Conservation (phyloP, 352 stramenopile genomes). For the Phytophthora rubi region DNA sequence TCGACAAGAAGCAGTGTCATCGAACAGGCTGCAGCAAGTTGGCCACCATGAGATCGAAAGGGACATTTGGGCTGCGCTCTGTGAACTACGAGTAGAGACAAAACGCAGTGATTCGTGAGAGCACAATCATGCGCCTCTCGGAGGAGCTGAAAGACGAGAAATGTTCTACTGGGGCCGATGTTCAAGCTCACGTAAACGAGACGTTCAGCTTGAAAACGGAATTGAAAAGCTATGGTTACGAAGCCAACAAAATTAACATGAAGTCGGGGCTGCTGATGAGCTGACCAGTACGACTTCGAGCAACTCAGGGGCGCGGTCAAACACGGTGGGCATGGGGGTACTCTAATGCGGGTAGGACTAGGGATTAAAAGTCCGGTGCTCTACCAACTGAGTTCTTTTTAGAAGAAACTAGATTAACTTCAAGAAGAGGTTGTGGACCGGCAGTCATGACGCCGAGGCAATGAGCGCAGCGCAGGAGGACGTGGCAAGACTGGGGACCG, state of each 20-base stretch:
- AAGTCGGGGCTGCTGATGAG: constrained; percentile 1
- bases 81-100: constrained; percentile 5
- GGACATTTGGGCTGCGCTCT: constrained; percentile 3
- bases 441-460: neutral
- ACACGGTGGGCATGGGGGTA: neutral
- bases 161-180: neutral
- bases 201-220: constrained; percentile 2
- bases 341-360: neutral
- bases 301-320: neutral
- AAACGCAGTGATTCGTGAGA: neutral
- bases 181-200: neutral
- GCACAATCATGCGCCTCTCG: neutral
- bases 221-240: neutral
- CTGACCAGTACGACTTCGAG: constrained; percentile 3
- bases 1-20: constrained; percentile 9
- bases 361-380: too few relatives aligned
- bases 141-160: neutral
- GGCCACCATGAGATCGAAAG: constrained; percentile 1
- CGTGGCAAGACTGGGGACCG: too few relatives aligned
- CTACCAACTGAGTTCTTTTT: too few relatives aligned
- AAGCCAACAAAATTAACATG: constrained; percentile 3
- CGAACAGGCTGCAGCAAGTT: neutral
- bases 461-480: too few relatives aligned
- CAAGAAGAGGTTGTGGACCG: neutral
- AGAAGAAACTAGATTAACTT: too few relatives aligned